phyloP scores from a whole-genome alignment of 202 grass and related monocot species.

The Bolboschoenoplectus hybrid region DNA sequence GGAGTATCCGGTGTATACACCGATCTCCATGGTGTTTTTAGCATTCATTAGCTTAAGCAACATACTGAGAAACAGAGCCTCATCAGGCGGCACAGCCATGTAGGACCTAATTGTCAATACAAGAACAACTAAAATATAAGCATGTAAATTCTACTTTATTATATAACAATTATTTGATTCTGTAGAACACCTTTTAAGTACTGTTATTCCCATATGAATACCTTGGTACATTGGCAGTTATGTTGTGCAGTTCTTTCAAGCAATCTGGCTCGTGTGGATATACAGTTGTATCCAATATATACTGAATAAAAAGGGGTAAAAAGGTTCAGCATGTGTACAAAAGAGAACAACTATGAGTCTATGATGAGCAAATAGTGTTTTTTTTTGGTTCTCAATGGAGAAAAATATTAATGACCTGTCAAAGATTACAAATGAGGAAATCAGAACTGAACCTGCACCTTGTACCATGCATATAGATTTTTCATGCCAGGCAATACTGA shows the following conservation, averaged over 20 bases:
- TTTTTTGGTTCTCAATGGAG: not conserved
- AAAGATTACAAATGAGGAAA: not conserved
- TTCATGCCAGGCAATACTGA: not conserved
- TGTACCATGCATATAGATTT: not conserved
- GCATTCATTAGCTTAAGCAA: constrained; percentile 50
- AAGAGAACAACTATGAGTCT: not conserved
- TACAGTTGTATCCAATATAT: constrained; percentile 40
- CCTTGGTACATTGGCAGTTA: constrained; percentile 21
- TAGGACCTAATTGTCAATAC: constrained; percentile 6
- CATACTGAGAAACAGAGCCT: constrained; percentile 40
- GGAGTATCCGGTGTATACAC: constrained; percentile 52
- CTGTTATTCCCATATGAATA: not conserved
- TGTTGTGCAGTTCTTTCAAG: constrained; percentile 42
- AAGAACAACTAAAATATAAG: not conserved
- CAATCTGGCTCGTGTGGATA: constrained; percentile 33
- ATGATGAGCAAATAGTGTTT: not conserved
- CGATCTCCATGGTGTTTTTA: constrained; percentile 45
- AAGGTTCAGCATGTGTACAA: not conserved
- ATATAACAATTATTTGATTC: not conserved
- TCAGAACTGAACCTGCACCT: not conserved
- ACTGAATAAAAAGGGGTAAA: constrained; percentile 13
- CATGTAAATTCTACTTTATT: not conserved
- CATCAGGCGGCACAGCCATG: constrained; percentile 40
- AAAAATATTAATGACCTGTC: not conserved
- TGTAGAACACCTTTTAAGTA: not conserved